These are phyloP conservation scores for Quercus mongolica DNA, from an alignment of 306 rosid species.

Conservation along the genomic window DNA sequence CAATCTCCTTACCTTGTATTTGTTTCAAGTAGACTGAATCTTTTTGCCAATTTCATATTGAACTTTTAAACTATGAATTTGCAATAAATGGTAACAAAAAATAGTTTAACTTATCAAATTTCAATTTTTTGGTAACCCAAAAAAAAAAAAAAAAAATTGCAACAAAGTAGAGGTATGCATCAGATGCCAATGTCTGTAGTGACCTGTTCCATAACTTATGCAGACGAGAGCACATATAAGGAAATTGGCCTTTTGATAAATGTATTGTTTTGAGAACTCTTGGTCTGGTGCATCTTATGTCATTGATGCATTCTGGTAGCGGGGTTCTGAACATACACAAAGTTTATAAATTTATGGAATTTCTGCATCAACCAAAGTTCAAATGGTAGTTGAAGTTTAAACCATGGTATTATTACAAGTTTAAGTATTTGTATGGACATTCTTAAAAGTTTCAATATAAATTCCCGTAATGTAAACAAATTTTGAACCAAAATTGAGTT, in stretches of 20 bases:
- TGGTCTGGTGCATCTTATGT: not conserved
- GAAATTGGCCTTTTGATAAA: not conserved
- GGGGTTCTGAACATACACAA: not conserved
- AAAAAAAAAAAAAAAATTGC: no score
- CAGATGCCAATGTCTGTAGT: not conserved
- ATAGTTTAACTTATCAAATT: no score
- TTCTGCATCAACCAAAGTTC: not conserved
- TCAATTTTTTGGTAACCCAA: no score
- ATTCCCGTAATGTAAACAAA: not conserved
- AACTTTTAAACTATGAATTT: not conserved
- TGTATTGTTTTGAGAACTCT: not conserved
- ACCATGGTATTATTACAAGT: not conserved
- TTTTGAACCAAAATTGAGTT: not conserved
- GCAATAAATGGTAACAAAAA: not conserved
- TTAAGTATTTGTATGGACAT: not conserved
- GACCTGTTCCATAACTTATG: not conserved
- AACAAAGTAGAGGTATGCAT: not conserved
- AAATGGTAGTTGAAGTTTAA: not conserved
- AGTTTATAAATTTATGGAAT: not conserved
- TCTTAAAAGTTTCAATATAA: not conserved
- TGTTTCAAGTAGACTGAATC: not conserved
- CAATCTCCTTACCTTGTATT: not conserved
- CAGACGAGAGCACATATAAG: not conserved
- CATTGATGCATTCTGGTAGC: not conserved
- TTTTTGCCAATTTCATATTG: not conserved